Evolutionary conservation across 176 grass and related monocot genomes (phyloP), one percentile per base, ranked within the genome.

Genomic region (Paspalum vaginatum): DNA sequence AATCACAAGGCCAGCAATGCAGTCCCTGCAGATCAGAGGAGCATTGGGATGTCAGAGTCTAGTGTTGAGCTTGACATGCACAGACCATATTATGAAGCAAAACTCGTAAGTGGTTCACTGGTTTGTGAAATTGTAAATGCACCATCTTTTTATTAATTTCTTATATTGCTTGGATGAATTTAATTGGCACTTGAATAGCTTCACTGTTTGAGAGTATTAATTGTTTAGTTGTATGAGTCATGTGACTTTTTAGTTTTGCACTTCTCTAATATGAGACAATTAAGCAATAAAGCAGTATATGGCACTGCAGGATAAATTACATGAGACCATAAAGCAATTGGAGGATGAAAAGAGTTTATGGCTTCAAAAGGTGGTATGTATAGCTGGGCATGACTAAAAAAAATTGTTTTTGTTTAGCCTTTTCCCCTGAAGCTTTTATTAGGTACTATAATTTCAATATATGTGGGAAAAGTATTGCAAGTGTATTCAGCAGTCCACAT

Each of bases 341-440:
- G 87, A 91, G 87, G 79, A 94, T 74, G 89, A 94, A 76, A 93
- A 81, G 37, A 81, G 73, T 67, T 89, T 43, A 59, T 90, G 86
- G 79, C 84, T 92, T 61, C 68, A 88, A 76, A 91, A 90, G 79
- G 46, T 77, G 84, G 94, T 89, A 68, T 24, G 84, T 61, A 81
- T 71, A 73, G 11, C 21, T 21, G 37, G 2, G 2, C 50, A 18
- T 89, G 55, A 64, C 77, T 48, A 47, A 25, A 26, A 54, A 54
- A 14, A 16, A 14, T 11, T 48, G 6, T 8, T 69, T 26, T 18
- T 79, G 11, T 70, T 10, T 68, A 5, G 11, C 3, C 72, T 21
- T 74, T 68, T 16, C 78, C 16, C 79, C 42, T 78, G 47, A 43
- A 66, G 10, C 38, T 54, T 41, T 78, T 70, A 7, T 75, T 76